Conservation (phyloP, 78 protist species). For the Bodo saltans region DNA sequence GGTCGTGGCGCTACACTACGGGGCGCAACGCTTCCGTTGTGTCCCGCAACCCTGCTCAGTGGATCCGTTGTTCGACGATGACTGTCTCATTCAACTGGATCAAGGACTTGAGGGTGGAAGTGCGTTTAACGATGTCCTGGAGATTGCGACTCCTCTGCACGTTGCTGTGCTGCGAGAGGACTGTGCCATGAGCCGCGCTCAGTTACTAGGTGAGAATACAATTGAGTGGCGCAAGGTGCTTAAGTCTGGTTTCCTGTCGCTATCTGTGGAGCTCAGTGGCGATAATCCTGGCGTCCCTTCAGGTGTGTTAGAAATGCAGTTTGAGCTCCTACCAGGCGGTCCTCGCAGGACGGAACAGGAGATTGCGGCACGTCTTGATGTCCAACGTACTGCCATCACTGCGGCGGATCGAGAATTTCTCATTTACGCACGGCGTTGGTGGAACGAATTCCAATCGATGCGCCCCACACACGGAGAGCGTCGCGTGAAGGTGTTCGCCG, state of each 20-base stretch:
- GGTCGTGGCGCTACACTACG: constrained; percentile 10
- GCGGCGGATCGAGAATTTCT: constrained; percentile 41
- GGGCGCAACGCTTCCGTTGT: constrained; percentile 23
- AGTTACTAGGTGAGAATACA: constrained; percentile 12
- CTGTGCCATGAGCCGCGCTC: background rate
- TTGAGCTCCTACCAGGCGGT: constrained; percentile 15
- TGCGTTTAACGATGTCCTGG: background rate
- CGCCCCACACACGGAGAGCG: constrained; percentile 1
- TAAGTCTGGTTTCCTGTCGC: constrained; percentile 3
- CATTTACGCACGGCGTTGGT: constrained; percentile 41
- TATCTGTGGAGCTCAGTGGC: constrained; percentile 33
- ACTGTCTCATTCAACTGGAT: constrained; percentile 10
- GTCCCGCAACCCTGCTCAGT: background rate
- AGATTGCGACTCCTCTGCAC: background rate
- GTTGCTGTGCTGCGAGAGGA: background rate
- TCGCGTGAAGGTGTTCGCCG: constrained; percentile 39
- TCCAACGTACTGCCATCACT: background rate
- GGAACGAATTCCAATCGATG: constrained; percentile 21
- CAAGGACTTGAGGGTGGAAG: background rate
- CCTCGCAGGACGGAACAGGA: background rate
- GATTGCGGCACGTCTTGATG: background rate
- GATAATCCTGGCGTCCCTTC: background rate
- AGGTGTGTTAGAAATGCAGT: constrained; percentile 25
- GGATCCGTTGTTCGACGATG: constrained; percentile 34
- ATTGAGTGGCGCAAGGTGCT: constrained; percentile 34